Evolutionary conservation across 768 basidiomycete species (phyloP), one percentile per base, ranked within the genome.

Genomic region (Trametes elegans): DNA sequence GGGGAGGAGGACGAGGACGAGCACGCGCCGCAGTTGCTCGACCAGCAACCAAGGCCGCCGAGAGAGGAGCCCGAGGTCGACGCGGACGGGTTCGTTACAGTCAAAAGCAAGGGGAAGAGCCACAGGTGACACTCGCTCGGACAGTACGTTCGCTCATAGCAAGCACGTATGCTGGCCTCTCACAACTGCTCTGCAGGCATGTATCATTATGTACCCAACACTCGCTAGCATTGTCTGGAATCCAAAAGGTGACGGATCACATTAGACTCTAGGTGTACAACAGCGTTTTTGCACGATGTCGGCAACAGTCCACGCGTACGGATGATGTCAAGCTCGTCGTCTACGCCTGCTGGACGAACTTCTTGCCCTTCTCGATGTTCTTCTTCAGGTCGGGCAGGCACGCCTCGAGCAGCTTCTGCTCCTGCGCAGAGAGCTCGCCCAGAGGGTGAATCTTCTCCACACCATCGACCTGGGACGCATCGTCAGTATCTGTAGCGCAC

Each of bases 301-400:
- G 35, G 46, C 48, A 34, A 23, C 35, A 43, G 29, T 32, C 26
- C 49, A 43, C 35, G 14, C 21, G 36, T 40, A 53, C 5, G 34
- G 13, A n/a, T n/a, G n/a, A n/a, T n/a, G n/a, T 36, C 9, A 11
- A 2, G 34, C 23, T 8, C 21, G 27, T 27, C 46, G 26, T 53
- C 53, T 54, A 61, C 23, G 53, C 49, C 61, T 65, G 62, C 49
- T 63, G 80, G 62, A 82, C 87, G 60, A 91, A 92, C 39, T 81
- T 79, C 73, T 79, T 84, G 74, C 94, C 94, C 85, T 94, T 98
- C 74, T 91, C 90, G 65, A 98, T 96, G 84, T 97, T 98, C 85
- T 90, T 94, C 84, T 90, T 90, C 66, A 99, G 83, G 64, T 93
- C 92, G 61, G 92, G 91, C 65, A 94, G 70, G 79, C 89, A 92